Conservation (phyloP, 495 filamentous ascomycete genomes). For the Friedmanniomyces simplex region DNA sequence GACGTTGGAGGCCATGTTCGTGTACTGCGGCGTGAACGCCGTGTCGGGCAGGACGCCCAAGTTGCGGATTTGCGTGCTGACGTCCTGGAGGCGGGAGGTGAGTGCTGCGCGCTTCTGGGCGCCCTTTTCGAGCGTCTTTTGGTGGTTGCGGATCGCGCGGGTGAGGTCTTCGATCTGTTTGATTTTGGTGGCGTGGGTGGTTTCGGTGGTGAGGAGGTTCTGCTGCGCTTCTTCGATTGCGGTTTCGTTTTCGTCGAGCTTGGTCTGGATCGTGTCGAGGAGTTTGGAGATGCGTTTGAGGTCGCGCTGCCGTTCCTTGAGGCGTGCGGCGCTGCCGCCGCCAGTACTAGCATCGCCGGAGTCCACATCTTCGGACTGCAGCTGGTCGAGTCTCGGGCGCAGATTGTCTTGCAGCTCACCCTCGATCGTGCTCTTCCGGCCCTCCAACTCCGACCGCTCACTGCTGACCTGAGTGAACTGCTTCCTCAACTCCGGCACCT, state of each 20-base stretch:
- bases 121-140: constrained; percentile 85
- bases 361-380: constrained; percentile 67
- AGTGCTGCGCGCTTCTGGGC: constrained; percentile 76
- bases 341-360: constrained; percentile 53
- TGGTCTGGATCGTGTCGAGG: constrained; percentile 49
- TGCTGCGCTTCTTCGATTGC: constrained; percentile 15
- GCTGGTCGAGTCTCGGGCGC: constrained; percentile 72
- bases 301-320: constrained; percentile 72
- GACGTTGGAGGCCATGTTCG: constrained; percentile 65
- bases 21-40: constrained; percentile 75
- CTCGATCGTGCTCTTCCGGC: constrained; percentile 67
- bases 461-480: constrained; percentile 64
- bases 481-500: constrained; percentile 60
- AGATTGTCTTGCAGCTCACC: constrained; percentile 79
- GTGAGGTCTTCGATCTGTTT: constrained; percentile 63
- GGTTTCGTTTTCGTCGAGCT: constrained; percentile 44
- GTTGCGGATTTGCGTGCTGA: constrained; percentile 78
- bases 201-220: constrained; percentile 31
- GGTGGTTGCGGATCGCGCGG: constrained; percentile 70
- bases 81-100: constrained; percentile 63
- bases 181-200: constrained; percentile 36
- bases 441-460: constrained; percentile 67
- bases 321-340: constrained; percentile 39
- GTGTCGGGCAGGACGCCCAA: constrained; percentile 90
- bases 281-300: constrained; percentile 63